Percentiles rank a stretch among this genome's conserved stretches.
These are phyloP conservation scores for Agarophyton chilense DNA, from an alignment of 23 red algal genomes.

Conservation along the genomic window DNA sequence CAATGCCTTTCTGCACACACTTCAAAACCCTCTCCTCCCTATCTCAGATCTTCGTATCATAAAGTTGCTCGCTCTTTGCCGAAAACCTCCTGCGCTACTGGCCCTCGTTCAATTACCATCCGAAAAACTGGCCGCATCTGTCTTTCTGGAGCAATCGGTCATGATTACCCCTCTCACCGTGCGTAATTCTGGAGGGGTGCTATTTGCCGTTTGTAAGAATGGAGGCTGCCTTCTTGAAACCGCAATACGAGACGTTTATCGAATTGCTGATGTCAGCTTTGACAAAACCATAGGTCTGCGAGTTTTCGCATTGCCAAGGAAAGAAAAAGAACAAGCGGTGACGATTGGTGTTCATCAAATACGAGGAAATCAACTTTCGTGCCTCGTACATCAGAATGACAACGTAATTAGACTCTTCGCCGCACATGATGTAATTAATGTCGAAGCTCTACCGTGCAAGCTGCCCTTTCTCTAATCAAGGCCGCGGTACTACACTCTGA, in stretches of 20 bases:
- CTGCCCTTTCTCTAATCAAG: not conserved
- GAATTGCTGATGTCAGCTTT: not conserved
- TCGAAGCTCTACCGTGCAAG: not conserved
- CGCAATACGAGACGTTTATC: not conserved
- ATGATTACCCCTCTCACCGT: constrained; percentile 1
- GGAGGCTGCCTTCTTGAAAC: not conserved
- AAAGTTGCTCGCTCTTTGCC: not conserved
- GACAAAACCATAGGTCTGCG: not conserved
- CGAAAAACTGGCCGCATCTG: not conserved
- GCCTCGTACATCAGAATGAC: not conserved
- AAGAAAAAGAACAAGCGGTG: not conserved
- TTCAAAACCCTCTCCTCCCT: constrained; percentile 2
- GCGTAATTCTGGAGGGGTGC: not conserved
- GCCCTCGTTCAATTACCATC: constrained; percentile 7
- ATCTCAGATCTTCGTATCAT: constrained; percentile 9
- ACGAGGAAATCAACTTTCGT: not conserved
- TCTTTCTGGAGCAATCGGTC: constrained; percentile 18
- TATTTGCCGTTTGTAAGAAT: not conserved
- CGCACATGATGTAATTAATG: not conserved
- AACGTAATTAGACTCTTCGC: not conserved
- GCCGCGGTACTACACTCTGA: not conserved
- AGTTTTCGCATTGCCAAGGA: not conserved
- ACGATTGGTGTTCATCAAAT: not conserved
- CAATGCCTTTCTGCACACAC: constrained; percentile 15
- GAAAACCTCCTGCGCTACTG: not conserved